A percentile compares a stretch with the other conserved stretches of the same genome.
Evolutionary conservation across 768 basidiomycete genomes (phyloP).

Genomic region (Pisolithus microcarpus): DNA sequence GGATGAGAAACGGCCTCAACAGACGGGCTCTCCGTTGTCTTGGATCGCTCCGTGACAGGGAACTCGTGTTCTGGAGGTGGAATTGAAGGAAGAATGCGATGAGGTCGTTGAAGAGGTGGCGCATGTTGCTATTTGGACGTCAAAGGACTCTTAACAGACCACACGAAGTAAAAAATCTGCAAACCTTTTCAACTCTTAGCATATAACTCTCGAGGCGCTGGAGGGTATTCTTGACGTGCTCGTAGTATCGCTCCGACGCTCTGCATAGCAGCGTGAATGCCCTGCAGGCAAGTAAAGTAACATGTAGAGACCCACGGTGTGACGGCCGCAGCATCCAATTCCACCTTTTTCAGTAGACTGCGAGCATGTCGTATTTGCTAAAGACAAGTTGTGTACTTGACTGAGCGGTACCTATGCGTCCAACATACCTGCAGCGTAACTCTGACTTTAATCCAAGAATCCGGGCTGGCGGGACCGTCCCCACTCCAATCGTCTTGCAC

Average conservation of each 20-base stretch:
- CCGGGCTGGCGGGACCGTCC: constrained; percentile 16
- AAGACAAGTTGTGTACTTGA: constrained; percentile 4
- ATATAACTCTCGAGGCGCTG: constrained; percentile 50
- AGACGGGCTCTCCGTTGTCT: constrained; percentile 1
- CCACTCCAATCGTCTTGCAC: constrained; percentile 32
- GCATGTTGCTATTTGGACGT: constrained; percentile 31
- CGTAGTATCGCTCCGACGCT: constrained; percentile 36
- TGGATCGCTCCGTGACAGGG: constrained; percentile 1
- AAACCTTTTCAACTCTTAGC: constrained; percentile 47
- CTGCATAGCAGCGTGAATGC: constrained; percentile 22
- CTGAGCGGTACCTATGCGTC: not conserved
- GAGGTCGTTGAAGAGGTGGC: constrained; percentile 34
- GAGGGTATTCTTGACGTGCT: constrained; percentile 42
- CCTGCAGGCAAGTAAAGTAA: not conserved
- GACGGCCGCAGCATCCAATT: constrained; percentile 39
- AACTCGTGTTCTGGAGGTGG: constrained; percentile 33
- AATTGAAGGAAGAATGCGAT: constrained; percentile 47
- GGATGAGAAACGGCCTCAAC: constrained; percentile 15
- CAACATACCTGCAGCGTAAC: constrained; percentile 47
- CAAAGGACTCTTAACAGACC: not conserved
- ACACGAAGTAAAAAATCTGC: not conserved
- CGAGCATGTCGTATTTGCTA: constrained; percentile 50
- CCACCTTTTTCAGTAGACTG: constrained; percentile 51
- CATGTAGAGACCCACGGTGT: constrained; percentile 33
- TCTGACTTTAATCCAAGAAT: constrained; percentile 50